A percentile compares a stretch with the other conserved stretches of the same genome.
These are phyloP conservation scores for Botrytis galanthina DNA, from an alignment of 2,329 filamentous ascomycete genomes.

Conservation along the genomic window DNA sequence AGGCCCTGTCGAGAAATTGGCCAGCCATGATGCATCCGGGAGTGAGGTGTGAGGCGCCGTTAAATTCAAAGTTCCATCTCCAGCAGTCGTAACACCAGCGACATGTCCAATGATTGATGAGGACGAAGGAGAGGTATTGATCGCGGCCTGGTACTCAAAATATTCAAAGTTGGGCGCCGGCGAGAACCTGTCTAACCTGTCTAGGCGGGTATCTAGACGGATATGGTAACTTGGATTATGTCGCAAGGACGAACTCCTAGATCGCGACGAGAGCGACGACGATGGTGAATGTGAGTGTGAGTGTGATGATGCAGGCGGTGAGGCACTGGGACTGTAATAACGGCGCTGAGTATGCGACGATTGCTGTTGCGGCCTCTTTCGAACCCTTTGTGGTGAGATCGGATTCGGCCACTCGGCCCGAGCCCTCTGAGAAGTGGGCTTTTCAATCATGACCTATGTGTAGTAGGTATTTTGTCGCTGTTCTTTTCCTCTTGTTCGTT, in stretches of 20 bases:
- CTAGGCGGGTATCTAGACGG: conserved; percentile 4
- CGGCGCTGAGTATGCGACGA: conserved; percentile 15
- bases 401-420: conserved; percentile 19
- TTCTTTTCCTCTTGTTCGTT: conserved; percentile 1
- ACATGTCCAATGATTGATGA: conserved; percentile 10
- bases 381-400: conserved; percentile 17
- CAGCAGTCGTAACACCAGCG: background rate
- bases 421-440: conserved; percentile 12
- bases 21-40: conserved; percentile 11
- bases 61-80: background rate
- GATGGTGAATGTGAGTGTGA: conserved; percentile 12
- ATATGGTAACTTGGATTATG: conserved; percentile 12
- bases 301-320: conserved; percentile 13
- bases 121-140: background rate
- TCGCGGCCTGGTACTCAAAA: conserved; percentile 6
- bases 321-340: conserved; percentile 16
- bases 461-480: background rate
- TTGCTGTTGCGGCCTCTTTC: conserved; percentile 14
- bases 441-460: conserved; percentile 17
- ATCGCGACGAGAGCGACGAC: conserved; percentile 10
- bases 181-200: conserved; percentile 1
- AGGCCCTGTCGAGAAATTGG: background rate
- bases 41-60: conserved; percentile 11
- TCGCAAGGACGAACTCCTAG: conserved; percentile 1
- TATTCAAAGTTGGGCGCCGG: conserved; percentile 6